Evolutionary conservation across 805 yeast species (phyloP).

Genomic region (Isabelozyma gotoi): DNA sequence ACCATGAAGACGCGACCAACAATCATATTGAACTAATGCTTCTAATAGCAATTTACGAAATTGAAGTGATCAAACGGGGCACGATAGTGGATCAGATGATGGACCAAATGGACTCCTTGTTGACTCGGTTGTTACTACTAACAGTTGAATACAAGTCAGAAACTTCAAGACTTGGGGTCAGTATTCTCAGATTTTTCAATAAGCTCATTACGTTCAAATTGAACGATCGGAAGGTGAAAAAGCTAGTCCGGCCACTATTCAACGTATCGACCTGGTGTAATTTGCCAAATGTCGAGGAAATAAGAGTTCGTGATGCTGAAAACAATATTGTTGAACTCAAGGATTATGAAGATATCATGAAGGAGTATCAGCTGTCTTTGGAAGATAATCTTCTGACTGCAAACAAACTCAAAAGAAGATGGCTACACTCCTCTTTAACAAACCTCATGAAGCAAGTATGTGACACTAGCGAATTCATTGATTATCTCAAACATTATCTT

Average conservation of each 20-base stretch:
- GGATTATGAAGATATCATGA: neutral
- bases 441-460: constrained; percentile 3
- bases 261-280: constrained; percentile 32
- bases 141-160: neutral
- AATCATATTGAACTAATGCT: constrained; percentile 39
- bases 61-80: constrained; percentile 4
- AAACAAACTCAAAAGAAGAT: constrained; percentile 3
- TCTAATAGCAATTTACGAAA: constrained; percentile 12
- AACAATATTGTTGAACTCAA: neutral
- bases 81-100: constrained; percentile 4
- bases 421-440: constrained; percentile 5
- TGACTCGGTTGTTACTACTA: constrained; percentile 2
- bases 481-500: constrained; percentile 7
- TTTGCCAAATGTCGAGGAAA: constrained; percentile 6
- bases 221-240: constrained; percentile 1
- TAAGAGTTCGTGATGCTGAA: neutral
- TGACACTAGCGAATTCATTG: neutral
- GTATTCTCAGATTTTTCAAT: constrained; percentile 4
- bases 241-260: constrained; percentile 24
- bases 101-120: neutral
- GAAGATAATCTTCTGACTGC: neutral
- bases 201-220: constrained; percentile 9
- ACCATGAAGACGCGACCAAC: constrained; percentile 37
- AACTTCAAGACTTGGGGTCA: neutral
- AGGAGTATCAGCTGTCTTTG: neutral